Percentiles rank a stretch among this genome's conserved stretches.
phyloP scores from a whole-genome alignment of 2,329 filamentous ascomycete species.

The Xylaria arbuscula region DNA sequence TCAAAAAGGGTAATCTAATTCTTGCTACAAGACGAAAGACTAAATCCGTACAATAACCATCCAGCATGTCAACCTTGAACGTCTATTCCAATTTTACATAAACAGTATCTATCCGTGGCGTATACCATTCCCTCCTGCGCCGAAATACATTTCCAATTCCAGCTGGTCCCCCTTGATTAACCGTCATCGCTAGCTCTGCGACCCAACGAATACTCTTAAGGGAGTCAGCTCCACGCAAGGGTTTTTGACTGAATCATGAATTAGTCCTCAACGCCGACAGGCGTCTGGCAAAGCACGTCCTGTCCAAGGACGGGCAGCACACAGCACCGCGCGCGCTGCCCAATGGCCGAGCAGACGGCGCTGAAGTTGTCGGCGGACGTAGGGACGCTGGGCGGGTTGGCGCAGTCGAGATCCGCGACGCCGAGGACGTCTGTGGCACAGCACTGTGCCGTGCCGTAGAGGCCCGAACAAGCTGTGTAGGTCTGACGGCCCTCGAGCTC shows the following conservation, averaged over 20 bases:
- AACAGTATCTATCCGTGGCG: background rate
- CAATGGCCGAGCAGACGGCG: conserved; percentile 55
- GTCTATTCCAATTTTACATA: background rate
- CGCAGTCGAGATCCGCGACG: conserved; percentile 60
- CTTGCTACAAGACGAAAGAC: background rate
- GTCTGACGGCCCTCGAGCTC: conserved; percentile 44
- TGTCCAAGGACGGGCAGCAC: conserved; percentile 57
- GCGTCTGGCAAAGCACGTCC: conserved; percentile 50
- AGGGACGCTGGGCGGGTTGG: conserved; percentile 56
- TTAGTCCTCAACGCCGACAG: conserved; percentile 37
- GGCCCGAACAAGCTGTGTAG: conserved; percentile 53
- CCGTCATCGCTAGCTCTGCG: background rate
- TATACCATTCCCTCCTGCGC: background rate
- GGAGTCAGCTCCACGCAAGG: background rate
- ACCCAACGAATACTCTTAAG: no score
- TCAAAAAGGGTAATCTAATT: background rate
- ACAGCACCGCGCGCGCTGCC: conserved; percentile 65
- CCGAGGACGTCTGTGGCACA: conserved; percentile 70
- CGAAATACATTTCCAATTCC: background rate
- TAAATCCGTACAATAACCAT: background rate
- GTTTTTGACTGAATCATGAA: background rate
- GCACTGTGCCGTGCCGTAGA: conserved; percentile 64
- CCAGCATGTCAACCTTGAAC: background rate
- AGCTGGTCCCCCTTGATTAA: background rate
- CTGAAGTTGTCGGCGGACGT: conserved; percentile 57